A percentile compares a stretch with the other conserved stretches of the same genome.
phyloP scores from a whole-genome alignment of 495 filamentous ascomycete genomes.

The Daldinia loculata region DNA sequence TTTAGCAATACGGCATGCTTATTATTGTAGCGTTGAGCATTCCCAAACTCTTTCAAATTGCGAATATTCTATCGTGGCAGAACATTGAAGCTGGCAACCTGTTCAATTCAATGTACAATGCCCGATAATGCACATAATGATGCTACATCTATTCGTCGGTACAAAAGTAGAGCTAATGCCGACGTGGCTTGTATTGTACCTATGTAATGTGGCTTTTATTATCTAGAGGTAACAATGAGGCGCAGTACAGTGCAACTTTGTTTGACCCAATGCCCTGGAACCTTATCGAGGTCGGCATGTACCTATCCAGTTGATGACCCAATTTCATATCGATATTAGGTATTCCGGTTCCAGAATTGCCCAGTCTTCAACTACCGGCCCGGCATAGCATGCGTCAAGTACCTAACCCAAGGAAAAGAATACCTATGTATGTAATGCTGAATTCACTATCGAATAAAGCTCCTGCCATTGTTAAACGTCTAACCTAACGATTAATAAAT shows the following conservation, averaged over 20 bases:
- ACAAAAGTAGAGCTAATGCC: constrained; percentile 5
- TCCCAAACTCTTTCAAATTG: not conserved
- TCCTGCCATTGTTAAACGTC: no score
- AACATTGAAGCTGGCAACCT: constrained; percentile 40
- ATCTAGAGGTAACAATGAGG: not conserved
- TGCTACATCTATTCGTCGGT: constrained; percentile 16
- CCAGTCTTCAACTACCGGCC: not conserved
- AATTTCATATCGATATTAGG: not conserved
- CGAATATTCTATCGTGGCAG: not conserved
- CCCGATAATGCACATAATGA: constrained; percentile 24
- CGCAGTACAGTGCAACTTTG: not conserved
- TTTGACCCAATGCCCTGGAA: constrained; percentile 4
- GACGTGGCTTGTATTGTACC: constrained; percentile 27
- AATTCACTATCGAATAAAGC: not conserved
- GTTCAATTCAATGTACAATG: constrained; percentile 34
- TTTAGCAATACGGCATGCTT: constrained; percentile 7
- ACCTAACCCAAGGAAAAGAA: not conserved
- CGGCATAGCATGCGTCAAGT: no score
- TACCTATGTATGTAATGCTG: no score
- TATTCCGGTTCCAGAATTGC: not conserved
- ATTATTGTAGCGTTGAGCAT: constrained; percentile 16
- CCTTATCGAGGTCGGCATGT: constrained; percentile 10
- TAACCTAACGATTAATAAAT: no score
- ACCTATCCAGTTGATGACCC: not conserved
- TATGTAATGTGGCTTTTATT: not conserved